Percentiles rank a stretch among this genome's conserved stretches.
Conservation (phyloP, 768 basidiomycete species). For the Naganishia vishniacii region DNA sequence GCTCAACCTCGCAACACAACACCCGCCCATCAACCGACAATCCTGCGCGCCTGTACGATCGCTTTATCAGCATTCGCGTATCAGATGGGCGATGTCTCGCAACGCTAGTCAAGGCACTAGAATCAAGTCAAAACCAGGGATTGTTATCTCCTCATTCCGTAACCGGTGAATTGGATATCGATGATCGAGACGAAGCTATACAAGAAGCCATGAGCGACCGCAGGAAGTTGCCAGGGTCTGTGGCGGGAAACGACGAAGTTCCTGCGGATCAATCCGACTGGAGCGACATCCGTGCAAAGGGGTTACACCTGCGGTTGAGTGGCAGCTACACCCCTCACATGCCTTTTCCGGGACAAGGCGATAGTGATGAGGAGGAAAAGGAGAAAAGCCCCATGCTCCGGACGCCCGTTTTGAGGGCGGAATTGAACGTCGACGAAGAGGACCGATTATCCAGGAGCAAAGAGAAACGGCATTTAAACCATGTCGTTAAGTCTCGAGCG, state of each 20-base stretch:
- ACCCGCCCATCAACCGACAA: not conserved
- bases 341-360: not conserved
- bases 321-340: not conserved
- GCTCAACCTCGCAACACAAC: not conserved
- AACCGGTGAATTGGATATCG: slow-evolving; percentile 11
- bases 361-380: slow-evolving; percentile 7
- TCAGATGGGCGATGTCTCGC: slow-evolving; percentile 9
- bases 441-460: slow-evolving; percentile 9
- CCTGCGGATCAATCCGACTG: not conserved
- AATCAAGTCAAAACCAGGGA: slow-evolving; percentile 10
- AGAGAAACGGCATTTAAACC: not conserved
- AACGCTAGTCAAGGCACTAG: slow-evolving; percentile 8
- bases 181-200: slow-evolving; percentile 12
- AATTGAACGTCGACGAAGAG: not conserved
- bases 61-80: slow-evolving; percentile 7
- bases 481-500: slow-evolving; percentile 10
- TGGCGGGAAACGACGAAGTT: too few relatives aligned
- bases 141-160: slow-evolving; percentile 9
- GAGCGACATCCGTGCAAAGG: not conserved
- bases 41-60: not conserved
- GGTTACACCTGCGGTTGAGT: not conserved
- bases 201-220: slow-evolving; percentile 5
- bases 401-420: not conserved
- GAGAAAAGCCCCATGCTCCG: not conserved
- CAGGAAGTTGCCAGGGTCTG: not conserved